Percentiles rank a stretch among this genome's conserved stretches.
Conservation (phyloP, 805 yeast species). For the Sugiyamaella valdiviana region DNA sequence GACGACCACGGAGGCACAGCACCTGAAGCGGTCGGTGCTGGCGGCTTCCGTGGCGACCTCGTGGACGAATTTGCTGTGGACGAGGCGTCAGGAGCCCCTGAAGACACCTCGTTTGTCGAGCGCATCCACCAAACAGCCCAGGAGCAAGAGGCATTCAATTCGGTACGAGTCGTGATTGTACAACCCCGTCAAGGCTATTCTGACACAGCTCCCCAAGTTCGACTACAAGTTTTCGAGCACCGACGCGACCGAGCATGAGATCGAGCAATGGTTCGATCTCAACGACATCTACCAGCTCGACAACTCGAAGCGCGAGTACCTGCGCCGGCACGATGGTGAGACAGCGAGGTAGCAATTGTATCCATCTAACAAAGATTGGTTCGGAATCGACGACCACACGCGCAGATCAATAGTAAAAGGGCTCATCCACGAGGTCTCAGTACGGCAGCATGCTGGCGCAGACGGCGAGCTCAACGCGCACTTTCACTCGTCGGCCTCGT, state of each 20-base stretch:
- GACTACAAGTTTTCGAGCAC: conserved; percentile 39
- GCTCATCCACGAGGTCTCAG: not conserved
- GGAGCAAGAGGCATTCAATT: conserved; percentile 1
- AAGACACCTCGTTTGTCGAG: conserved; percentile 16
- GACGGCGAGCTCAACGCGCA: not conserved
- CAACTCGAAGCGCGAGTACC: conserved; percentile 13
- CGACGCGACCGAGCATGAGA: conserved; percentile 36
- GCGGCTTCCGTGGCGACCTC: conserved; percentile 1
- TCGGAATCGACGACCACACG: not conserved
- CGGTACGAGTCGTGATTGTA: not conserved
- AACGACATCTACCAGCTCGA: conserved; percentile 18
- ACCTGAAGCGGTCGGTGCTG: not conserved
- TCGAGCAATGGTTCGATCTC: conserved; percentile 43
- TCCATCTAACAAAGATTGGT: not conserved
- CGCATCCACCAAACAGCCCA: conserved; percentile 17
- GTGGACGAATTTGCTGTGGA: conserved; percentile 21
- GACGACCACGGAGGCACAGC: conserved; percentile 3
- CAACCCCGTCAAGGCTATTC: conserved; percentile 35
- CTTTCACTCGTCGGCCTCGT: not conserved
- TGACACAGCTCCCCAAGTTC: conserved; percentile 31
- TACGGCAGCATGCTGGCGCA: not conserved
- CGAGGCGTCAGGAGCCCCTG: conserved; percentile 14
- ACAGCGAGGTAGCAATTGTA: not conserved
- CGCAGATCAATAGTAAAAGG: not conserved
- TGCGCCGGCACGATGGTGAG: not conserved